These are phyloP conservation scores for Irpex sp. DNA, from an alignment of 1,284 basidiomycete genomes.

Conservation along the genomic window DNA sequence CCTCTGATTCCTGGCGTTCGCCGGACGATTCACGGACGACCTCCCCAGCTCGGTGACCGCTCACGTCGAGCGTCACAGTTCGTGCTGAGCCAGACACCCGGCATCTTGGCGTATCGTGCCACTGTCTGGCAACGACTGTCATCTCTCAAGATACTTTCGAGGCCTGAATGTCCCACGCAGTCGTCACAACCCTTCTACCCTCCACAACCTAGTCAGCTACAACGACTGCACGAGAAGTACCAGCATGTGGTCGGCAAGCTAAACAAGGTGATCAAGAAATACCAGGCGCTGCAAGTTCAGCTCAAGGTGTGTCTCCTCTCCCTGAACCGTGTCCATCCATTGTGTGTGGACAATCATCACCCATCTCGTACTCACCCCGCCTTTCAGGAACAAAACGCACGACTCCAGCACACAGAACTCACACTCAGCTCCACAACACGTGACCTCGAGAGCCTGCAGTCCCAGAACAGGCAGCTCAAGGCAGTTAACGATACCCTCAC, in stretches of 20 bases:
- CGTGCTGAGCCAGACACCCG: neutral
- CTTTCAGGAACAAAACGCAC: conserved; percentile 8
- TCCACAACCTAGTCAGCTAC: neutral
- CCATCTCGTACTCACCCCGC: neutral
- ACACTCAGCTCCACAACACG: neutral
- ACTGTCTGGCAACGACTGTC: neutral
- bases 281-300: conserved; percentile 5
- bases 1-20: too few relatives aligned
- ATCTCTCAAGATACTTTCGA: neutral
- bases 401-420: neutral
- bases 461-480: neutral
- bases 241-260: conserved; percentile 3
- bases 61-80: too few relatives aligned
- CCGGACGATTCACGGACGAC: too few relatives aligned
- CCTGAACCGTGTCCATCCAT: neutral
- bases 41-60: too few relatives aligned
- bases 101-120: neutral
- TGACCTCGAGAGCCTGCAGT: neutral
- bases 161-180: neutral
- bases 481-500: conserved; percentile 3
- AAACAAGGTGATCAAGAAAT: neutral
- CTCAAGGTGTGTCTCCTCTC: conserved; percentile 6
- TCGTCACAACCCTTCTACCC: too few relatives aligned
- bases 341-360: neutral
- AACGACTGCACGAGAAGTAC: neutral